Conservation (phyloP, 768 basidiomycete species). For the Russula dissimulans region DNA sequence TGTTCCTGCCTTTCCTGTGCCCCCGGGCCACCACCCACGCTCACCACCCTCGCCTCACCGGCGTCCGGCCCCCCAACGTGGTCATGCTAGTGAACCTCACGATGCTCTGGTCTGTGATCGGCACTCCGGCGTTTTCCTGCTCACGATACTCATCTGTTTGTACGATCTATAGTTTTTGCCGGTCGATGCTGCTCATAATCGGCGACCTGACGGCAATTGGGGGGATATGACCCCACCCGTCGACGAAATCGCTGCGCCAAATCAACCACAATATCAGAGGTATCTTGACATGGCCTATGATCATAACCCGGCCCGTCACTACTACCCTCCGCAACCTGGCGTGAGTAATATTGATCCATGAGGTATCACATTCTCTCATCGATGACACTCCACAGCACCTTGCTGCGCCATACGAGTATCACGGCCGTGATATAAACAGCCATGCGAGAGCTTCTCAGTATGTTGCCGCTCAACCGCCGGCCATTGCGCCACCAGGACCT, state of each 20-base stretch:
- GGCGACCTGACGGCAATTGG: not conserved
- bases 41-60: no score
- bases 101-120: not conserved
- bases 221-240: not conserved
- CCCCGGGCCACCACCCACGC: not conserved
- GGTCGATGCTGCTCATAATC: not conserved
- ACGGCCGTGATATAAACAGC: not conserved
- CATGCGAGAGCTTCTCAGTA: not conserved
- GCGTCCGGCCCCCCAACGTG: not conserved
- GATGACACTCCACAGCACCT: not conserved
- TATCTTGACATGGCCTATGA: not conserved
- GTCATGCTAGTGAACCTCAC: not conserved
- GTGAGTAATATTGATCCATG: not conserved
- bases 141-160: not conserved
- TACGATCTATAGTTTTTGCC: not conserved
- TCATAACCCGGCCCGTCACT: not conserved
- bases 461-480: not conserved
- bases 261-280: not conserved
- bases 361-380: not conserved
- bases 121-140: not conserved
- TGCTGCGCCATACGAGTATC: not conserved
- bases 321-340: not conserved
- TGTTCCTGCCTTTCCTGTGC: no score
- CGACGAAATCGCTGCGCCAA: not conserved
- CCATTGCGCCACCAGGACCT: not conserved